Evolutionary conservation across 2,329 filamentous ascomycete species (phyloP), one percentile per base, ranked within the genome.

Genomic region (Penicillium palitans): DNA sequence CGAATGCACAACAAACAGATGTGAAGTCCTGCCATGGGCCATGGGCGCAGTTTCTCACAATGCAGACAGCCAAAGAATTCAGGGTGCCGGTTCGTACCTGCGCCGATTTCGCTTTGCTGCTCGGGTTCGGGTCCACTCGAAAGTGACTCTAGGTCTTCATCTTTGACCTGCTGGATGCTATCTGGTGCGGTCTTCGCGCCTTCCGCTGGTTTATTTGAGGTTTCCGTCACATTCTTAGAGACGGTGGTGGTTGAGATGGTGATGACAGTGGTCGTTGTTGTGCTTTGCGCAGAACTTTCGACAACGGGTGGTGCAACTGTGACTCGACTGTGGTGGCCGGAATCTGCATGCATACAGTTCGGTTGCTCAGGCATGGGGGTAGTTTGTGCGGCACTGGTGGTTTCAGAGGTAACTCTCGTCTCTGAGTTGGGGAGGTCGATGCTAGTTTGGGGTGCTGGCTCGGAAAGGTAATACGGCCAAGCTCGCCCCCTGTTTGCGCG

Each of bases 1-100:
- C 51, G 40, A 37, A 53, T 45, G n/a, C 51, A 53, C 7, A 37
- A 10, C 31, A 53, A 46, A 27, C 51, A 53, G 17, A 47, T 46
- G 4, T 45, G 31, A 12, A 53, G 21, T 13, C 41, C 51, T 7
- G 29, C 40, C 31, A 53, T 19, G 21, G 41, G 41, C 40, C 29
- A 17, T 15, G 51, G 51, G 4, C 29, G 41, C 35, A 35, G 13
- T 3, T 27, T 37, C 12, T 53, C 51, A 6, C 51, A 53, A 7
- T 53, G 51, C 5, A 53, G 12, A 33, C 51, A 53, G 6, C 21
- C 29, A 37, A 53, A 53, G 7, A 39, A 15, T 35, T 37, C 51
- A 6, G 21, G 41, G 24, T 12, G 27, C 4, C 46, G 40, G 9
- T 33, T 33, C 4, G 10, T 6, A 27, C 3, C 1, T 25, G 6